Conservation (phyloP, 176 grass and related monocot genomes). For the Lolium rigidum region DNA sequence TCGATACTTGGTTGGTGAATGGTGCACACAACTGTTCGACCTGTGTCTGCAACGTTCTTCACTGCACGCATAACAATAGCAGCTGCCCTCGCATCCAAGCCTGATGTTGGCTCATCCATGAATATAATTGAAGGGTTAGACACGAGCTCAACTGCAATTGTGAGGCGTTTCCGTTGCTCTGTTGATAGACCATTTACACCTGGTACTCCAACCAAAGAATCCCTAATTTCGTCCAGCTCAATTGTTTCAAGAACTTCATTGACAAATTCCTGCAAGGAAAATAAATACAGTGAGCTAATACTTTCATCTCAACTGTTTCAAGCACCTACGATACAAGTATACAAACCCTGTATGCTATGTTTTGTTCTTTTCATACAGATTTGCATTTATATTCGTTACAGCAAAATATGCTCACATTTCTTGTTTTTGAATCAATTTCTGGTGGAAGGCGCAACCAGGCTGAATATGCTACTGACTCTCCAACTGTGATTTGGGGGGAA, state of each 20-base stretch:
- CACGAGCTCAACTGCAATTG: conserved; percentile 75
- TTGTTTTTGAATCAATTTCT: conserved; percentile 59
- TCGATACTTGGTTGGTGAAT: conserved; percentile 83
- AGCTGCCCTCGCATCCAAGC: conserved; percentile 67
- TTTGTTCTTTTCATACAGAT: too few species aligned
- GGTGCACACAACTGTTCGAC: conserved; percentile 80
- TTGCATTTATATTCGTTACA: neutral
- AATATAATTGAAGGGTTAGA: conserved; percentile 85
- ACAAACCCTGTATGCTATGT: too few species aligned
- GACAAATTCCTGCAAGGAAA: conserved; percentile 59
- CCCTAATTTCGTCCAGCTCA: conserved; percentile 73
- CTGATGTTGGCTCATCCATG: conserved; percentile 87
- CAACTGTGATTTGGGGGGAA: conserved; percentile 75
- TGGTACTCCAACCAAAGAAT: conserved; percentile 67
- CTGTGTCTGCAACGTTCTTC: conserved; percentile 75
- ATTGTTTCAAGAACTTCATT: conserved; percentile 80
- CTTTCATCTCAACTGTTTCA: neutral
- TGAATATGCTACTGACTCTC: conserved; percentile 77
- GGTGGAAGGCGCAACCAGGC: conserved; percentile 72
- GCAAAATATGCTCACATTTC: conserved; percentile 52
- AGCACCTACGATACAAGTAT: too few species aligned
- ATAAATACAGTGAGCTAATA: conserved; percentile 1
- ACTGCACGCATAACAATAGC: conserved; percentile 81
- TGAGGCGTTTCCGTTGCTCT: conserved; percentile 74
- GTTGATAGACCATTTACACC: conserved; percentile 67